A percentile compares a stretch with the other conserved stretches of the same genome.
Conservation (phyloP, 305 asterid species). For the Ilex paraguariensis region DNA sequence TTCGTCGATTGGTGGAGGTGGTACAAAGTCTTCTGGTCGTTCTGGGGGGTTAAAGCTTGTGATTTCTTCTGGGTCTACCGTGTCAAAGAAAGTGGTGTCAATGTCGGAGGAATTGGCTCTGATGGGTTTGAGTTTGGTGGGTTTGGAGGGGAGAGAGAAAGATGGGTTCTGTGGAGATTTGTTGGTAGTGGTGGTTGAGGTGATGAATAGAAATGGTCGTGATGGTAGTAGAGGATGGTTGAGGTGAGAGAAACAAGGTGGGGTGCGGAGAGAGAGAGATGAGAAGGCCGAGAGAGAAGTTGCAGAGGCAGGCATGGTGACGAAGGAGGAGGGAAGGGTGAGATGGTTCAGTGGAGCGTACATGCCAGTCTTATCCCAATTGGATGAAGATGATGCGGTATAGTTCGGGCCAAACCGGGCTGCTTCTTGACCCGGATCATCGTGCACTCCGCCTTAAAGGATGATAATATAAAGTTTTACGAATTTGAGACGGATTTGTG, state of each 20-base stretch:
- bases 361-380: background rate
- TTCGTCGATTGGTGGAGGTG: slow-evolving; percentile 74
- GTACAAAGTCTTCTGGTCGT: slow-evolving; percentile 52
- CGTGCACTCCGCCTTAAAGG: too few species aligned
- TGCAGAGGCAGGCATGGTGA: slow-evolving; percentile 30
- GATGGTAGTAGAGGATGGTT: background rate
- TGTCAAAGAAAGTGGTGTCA: slow-evolving; percentile 44
- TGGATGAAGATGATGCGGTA: too few species aligned
- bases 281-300: slow-evolving; percentile 35
- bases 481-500: too few species aligned
- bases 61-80: slow-evolving; percentile 45
- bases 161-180: slow-evolving; percentile 10
- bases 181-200: slow-evolving; percentile 14
- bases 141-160: slow-evolving; percentile 27
- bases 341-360: background rate
- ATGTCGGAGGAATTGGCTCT: slow-evolving; percentile 30
- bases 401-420: too few species aligned
- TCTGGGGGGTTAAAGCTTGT: slow-evolving; percentile 56
- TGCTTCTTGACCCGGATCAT: too few species aligned
- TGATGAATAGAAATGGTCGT: slow-evolving; percentile 7
- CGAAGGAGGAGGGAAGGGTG: background rate
- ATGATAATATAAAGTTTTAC: too few species aligned
- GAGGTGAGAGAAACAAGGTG: slow-evolving; percentile 12
- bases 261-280: slow-evolving; percentile 19
- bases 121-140: slow-evolving; percentile 22